Conservation (phyloP, 805 yeast genomes). For the Metschnikowia rubicola region DNA sequence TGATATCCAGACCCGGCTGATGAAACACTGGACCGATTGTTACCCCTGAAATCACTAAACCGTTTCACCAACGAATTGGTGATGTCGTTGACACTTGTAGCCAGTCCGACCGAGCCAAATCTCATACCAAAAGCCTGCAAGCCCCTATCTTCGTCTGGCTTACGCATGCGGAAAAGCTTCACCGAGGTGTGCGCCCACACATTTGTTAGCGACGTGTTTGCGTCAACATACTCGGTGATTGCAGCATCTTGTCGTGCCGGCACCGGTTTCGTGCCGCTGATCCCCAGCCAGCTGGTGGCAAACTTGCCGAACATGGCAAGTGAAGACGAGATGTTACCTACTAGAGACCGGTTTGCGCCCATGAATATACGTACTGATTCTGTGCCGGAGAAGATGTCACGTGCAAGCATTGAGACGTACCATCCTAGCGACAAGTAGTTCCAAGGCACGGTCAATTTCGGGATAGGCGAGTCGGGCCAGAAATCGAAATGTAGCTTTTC, state of each 20-base stretch:
- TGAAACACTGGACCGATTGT: slow-evolving; percentile 25
- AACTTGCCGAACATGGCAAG: slow-evolving; percentile 37
- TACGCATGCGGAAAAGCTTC: slow-evolving; percentile 45
- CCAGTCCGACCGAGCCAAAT: slow-evolving; percentile 9
- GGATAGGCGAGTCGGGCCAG: slow-evolving; percentile 40
- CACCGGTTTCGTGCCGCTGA: slow-evolving; percentile 15
- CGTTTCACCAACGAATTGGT: slow-evolving; percentile 48
- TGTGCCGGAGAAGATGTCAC: slow-evolving; percentile 42
- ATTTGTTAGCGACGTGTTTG: slow-evolving; percentile 36
- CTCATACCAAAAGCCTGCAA: slow-evolving; percentile 17
- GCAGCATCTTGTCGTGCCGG: slow-evolving; percentile 6
- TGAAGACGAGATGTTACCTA: slow-evolving; percentile 36
- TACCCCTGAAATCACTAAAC: slow-evolving; percentile 41
- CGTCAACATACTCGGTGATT: slow-evolving; percentile 23
- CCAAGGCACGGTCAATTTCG: slow-evolving; percentile 58
- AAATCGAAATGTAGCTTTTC: slow-evolving; percentile 40
- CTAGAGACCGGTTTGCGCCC: slow-evolving; percentile 31
- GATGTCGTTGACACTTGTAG: slow-evolving; percentile 31
- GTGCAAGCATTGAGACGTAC: slow-evolving; percentile 69
- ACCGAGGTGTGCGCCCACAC: slow-evolving; percentile 53
- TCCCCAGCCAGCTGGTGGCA: slow-evolving; percentile 36
- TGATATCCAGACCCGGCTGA: slow-evolving; percentile 22
- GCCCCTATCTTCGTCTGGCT: slow-evolving; percentile 19
- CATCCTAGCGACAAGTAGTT: slow-evolving; percentile 63
- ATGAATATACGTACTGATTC: slow-evolving; percentile 8